A percentile compares a stretch with the other conserved stretches of the same genome.
Evolutionary conservation across 495 filamentous ascomycete species (phyloP).

Genomic region (Extremus antarcticus): DNA sequence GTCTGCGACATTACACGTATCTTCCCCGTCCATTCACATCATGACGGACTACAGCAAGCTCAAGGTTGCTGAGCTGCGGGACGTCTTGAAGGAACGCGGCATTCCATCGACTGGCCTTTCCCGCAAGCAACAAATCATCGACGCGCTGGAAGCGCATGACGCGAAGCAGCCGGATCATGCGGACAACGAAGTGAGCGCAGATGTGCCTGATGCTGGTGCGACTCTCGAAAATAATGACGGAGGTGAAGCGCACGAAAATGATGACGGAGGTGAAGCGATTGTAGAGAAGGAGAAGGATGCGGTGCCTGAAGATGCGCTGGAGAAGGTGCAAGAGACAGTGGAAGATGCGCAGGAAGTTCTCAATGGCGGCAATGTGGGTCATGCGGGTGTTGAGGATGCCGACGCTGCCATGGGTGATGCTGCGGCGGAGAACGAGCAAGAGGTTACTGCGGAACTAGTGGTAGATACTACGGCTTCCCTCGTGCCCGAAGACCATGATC

Average conservation of each 20-base stretch:
- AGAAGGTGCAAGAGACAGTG: background rate
- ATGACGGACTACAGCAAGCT: conserved; percentile 31
- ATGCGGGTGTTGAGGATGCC: background rate
- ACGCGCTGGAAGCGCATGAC: conserved; percentile 27
- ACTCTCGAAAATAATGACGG: conserved; percentile 7
- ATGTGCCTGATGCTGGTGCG: background rate
- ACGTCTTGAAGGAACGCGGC: conserved; percentile 28
- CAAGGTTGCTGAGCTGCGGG: conserved; percentile 27
- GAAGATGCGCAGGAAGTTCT: conserved; percentile 1
- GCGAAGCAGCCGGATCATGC: too few species aligned
- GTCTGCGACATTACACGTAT: background rate
- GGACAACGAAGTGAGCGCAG: conserved; percentile 3
- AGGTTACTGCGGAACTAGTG: too few species aligned
- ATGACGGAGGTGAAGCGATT: conserved; percentile 1
- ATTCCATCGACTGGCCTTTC: conserved; percentile 31
- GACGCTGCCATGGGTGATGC: background rate
- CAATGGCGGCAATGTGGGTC: too few species aligned
- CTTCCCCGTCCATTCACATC: background rate
- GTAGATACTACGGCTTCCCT: too few species aligned
- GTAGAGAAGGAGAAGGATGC: background rate
- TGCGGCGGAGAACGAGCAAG: background rate
- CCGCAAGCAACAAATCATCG: conserved; percentile 29
- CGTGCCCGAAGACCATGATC: too few species aligned
- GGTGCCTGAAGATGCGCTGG: too few species aligned
- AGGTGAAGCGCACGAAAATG: conserved; percentile 1